Evolutionary conservation across 2,329 filamentous ascomycete genomes (phyloP).

Genomic region (Arthrinium puccinioides): DNA sequence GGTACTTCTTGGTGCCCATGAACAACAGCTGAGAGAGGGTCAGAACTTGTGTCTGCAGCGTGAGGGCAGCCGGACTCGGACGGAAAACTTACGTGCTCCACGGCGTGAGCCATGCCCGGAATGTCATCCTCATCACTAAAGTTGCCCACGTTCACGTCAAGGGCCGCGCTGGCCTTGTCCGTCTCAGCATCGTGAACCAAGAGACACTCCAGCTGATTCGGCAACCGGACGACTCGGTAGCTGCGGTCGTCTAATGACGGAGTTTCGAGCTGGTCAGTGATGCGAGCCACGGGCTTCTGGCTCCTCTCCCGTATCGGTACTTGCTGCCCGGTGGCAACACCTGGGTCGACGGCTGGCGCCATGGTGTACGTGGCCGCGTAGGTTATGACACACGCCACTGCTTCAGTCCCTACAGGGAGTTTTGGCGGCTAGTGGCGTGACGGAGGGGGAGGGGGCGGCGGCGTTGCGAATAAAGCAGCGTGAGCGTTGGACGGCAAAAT

Average conservation of each 20-base stretch:
- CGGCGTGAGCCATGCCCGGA: conserved; percentile 91
- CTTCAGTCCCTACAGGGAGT: no score
- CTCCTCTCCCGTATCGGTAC: conserved; percentile 21
- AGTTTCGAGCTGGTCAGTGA: conserved; percentile 23
- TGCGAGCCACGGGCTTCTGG: conserved; percentile 25
- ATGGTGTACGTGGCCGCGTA: no score
- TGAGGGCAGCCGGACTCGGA: background rate
- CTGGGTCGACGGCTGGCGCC: conserved; percentile 8
- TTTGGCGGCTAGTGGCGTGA: no score
- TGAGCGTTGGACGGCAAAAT: no score
- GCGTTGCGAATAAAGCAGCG: no score
- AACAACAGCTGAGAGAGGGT: conserved; percentile 61
- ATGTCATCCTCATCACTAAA: conserved; percentile 89
- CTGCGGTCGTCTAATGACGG: conserved; percentile 62
- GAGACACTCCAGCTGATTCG: conserved; percentile 83
- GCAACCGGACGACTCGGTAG: conserved; percentile 79
- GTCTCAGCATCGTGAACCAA: conserved; percentile 91
- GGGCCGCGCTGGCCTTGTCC: conserved; percentile 91
- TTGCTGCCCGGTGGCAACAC: conserved; percentile 14
- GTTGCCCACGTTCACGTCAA: conserved; percentile 84
- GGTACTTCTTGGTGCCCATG: conserved; percentile 98
- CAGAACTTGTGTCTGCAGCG: conserved; percentile 3
- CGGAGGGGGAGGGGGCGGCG: no score
- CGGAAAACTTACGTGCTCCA: conserved; percentile 58
- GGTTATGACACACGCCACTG: no score